These are phyloP conservation scores for Lodderomyces jiufengensis DNA, from an alignment of 1,139 yeast genomes.

Conservation along the genomic window DNA sequence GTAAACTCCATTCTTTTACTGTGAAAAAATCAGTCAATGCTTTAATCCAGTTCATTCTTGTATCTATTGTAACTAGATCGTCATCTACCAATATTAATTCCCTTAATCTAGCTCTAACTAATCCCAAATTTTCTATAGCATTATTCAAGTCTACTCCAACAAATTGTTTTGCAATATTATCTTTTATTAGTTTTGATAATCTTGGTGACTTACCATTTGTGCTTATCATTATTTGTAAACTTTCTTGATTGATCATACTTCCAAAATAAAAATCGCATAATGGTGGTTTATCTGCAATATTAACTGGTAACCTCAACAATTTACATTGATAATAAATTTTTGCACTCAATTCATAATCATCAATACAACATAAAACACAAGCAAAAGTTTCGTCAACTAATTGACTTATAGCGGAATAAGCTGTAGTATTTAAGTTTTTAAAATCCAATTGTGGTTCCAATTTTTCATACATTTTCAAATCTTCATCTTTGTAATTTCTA, in stretches of 20 bases:
- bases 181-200: conserved; percentile 63
- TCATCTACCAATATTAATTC: conserved; percentile 38
- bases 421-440: conserved; percentile 21
- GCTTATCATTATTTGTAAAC: conserved; percentile 75
- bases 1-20: conserved; percentile 56
- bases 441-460: conserved; percentile 13
- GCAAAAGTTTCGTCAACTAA: conserved; percentile 47
- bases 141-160: conserved; percentile 40
- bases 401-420: conserved; percentile 32
- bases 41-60: conserved; percentile 73
- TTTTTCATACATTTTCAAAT: conserved; percentile 49
- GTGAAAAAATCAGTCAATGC: conserved; percentile 58
- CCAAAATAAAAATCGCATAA: conserved; percentile 87
- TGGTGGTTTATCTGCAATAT: conserved; percentile 81
- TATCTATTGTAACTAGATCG: conserved; percentile 51
- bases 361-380: conserved; percentile 71
- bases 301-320: conserved; percentile 56
- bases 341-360: conserved; percentile 61
- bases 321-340: conserved; percentile 61
- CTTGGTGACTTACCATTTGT: conserved; percentile 85
- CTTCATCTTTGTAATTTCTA: conserved; percentile 41
- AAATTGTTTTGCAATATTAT: conserved; percentile 47
- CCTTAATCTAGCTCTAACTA: conserved; percentile 52
- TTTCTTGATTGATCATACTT: conserved; percentile 72
- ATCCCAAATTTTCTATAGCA: conserved; percentile 65